A percentile compares a stretch with the other conserved stretches of the same genome.
phyloP scores from a whole-genome alignment of 78 protist species.

The Guillardia theta region DNA sequence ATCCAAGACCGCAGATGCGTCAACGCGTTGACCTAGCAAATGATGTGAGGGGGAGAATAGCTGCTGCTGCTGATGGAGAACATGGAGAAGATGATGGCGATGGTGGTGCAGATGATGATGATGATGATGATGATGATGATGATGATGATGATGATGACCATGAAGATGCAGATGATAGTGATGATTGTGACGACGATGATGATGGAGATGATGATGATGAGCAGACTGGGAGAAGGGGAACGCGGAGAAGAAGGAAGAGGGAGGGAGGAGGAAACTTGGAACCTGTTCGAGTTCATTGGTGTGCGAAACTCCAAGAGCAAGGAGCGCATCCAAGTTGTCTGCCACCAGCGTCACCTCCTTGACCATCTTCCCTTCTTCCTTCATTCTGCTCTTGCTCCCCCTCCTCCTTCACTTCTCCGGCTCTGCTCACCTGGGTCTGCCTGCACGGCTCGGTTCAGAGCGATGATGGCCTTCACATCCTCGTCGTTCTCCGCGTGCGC shows the following conservation, averaged over 20 bases:
- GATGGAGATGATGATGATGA: neutral
- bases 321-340: conserved; percentile 54
- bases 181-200: too few relatives aligned
- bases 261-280: neutral
- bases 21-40: conserved; percentile 76
- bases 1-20: conserved; percentile 70
- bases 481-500: conserved; percentile 86
- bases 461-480: conserved; percentile 71
- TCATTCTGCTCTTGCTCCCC: neutral
- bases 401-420: too few relatives aligned
- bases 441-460: conserved; percentile 57
- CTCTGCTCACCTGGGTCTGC: too few relatives aligned
- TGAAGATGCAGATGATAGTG: neutral
- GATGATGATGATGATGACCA: neutral
- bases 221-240: neutral
- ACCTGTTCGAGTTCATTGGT: conserved; percentile 9
- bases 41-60: too few relatives aligned
- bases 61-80: too few relatives aligned
- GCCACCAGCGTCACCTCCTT: conserved; percentile 50
- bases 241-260: neutral
- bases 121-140: too few relatives aligned
- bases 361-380: neutral
- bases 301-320: conserved; percentile 58
- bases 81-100: too few relatives aligned
- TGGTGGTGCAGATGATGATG: too few relatives aligned